A percentile compares a stretch with the other conserved stretches of the same genome.
Evolutionary conservation across 2,329 filamentous ascomycete genomes (phyloP).

Genomic region (Leptographium procerum): DNA sequence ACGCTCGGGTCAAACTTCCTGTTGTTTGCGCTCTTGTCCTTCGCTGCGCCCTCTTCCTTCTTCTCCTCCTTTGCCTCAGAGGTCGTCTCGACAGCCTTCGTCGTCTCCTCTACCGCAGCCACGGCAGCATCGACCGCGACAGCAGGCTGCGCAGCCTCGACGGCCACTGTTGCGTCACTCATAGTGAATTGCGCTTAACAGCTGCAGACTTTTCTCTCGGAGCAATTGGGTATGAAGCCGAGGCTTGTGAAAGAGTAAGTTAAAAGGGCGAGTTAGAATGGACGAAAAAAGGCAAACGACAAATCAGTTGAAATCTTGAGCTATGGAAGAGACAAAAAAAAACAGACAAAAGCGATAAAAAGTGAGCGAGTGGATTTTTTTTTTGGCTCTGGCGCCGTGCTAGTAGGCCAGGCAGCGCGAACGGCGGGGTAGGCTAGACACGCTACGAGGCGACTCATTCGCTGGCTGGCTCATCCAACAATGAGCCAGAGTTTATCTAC

Average conservation of each 20-base stretch:
- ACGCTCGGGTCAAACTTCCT: conserved; percentile 60
- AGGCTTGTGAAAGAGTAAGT: background rate
- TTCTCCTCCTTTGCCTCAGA: conserved; percentile 16
- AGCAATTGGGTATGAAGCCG: background rate
- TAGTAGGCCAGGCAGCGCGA: background rate
- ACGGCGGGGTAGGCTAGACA: background rate
- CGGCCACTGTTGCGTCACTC: conserved; percentile 13
- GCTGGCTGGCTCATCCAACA: background rate
- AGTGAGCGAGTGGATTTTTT: conserved; percentile 5
- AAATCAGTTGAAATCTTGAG: background rate
- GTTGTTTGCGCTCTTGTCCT: conserved; percentile 31
- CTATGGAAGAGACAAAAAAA: conserved; percentile 4
- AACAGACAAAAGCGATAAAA: background rate
- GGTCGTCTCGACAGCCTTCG: conserved; percentile 10
- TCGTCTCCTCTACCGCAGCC: conserved; percentile 16
- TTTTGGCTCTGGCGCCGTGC: conserved; percentile 2
- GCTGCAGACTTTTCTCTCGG: background rate
- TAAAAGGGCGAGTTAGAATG: background rate
- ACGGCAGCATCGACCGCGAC: conserved; percentile 5
- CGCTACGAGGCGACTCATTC: background rate
- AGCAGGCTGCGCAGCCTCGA: conserved; percentile 15
- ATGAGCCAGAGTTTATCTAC: background rate
- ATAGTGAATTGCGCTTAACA: conserved; percentile 7
- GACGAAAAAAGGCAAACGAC: background rate
- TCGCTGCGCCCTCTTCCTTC: conserved; percentile 17